Evolutionary conservation across 768 basidiomycete species (phyloP).

Genomic region (Strobilomyces echinocephalus): DNA sequence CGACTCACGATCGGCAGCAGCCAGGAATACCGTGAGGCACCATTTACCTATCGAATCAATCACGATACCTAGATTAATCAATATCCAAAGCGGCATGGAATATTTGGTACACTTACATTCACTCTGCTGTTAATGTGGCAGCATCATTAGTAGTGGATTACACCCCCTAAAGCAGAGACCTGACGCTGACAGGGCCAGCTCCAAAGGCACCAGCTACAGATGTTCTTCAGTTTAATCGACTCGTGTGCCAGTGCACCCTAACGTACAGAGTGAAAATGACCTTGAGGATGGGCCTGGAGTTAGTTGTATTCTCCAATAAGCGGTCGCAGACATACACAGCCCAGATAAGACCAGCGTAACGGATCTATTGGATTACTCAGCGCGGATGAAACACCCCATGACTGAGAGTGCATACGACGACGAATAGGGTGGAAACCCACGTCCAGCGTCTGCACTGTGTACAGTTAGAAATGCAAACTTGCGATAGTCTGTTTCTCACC

Average conservation of each 20-base stretch:
- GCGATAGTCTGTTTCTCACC: conserved; percentile 1
- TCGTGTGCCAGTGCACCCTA: too few species aligned
- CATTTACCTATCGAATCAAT: conserved; percentile 2
- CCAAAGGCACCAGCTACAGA: conserved; percentile 3
- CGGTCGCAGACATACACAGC: too few species aligned
- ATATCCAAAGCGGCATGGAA: neutral
- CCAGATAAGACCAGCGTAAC: too few species aligned
- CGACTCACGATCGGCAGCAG: conserved; percentile 15
- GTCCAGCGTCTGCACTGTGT: neutral
- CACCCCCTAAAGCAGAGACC: neutral
- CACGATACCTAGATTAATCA: neutral
- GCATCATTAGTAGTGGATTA: neutral
- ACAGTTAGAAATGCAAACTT: neutral
- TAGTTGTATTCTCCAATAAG: too few species aligned
- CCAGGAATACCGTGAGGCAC: conserved; percentile 10
- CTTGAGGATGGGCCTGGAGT: neutral
- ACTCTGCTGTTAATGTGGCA: neutral
- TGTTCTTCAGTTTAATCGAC: neutral
- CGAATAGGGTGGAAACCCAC: conserved; percentile 12
- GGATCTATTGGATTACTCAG: too few species aligned
- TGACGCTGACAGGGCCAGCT: conserved; percentile 4
- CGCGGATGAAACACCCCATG: too few species aligned
- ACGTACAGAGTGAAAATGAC: conserved; percentile 9
- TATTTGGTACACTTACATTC: conserved; percentile 5
- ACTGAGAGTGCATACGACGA: neutral